These are phyloP conservation scores for Leccinum olivaceoglutinosum DNA, from an alignment of 1,284 basidiomycete species.

Conservation along the genomic window DNA sequence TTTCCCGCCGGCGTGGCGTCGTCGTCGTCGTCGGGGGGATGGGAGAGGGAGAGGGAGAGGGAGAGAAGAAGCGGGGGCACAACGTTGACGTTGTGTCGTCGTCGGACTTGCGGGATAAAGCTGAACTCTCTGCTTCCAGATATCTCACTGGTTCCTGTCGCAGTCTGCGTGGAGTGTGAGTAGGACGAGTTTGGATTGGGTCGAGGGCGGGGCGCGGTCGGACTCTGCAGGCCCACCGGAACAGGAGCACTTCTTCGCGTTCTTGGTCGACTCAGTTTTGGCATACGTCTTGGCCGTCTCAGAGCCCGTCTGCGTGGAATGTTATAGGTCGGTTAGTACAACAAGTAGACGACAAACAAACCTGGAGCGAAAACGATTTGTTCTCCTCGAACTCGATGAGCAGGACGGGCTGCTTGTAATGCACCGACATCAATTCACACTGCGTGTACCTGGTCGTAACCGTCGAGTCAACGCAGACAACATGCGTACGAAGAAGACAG, in stretches of 20 bases:
- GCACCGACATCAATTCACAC: slow-evolving; percentile 93
- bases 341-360: slow-evolving; percentile 31
- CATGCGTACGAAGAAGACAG: background rate
- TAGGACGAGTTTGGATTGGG: slow-evolving; percentile 89
- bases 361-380: slow-evolving; percentile 89
- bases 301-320: slow-evolving; percentile 41
- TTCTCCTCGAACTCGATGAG: slow-evolving; percentile 99
- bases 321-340: background rate
- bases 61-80: too few relatives aligned
- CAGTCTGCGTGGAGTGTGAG: slow-evolving; percentile 83
- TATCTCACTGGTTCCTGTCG: slow-evolving; percentile 87
- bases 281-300: slow-evolving; percentile 61
- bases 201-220: slow-evolving; percentile 39
- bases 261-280: slow-evolving; percentile 46
- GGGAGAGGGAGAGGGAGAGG: too few relatives aligned
- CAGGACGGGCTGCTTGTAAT: slow-evolving; percentile 91
- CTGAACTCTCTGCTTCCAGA: slow-evolving; percentile 85
- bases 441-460: slow-evolving; percentile 75
- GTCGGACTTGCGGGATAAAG: slow-evolving; percentile 80
- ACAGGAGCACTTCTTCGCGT: slow-evolving; percentile 42
- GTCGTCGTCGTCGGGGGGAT: too few relatives aligned
- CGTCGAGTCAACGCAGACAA: background rate
- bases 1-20: too few relatives aligned
- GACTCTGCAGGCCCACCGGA: slow-evolving; percentile 37
- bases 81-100: too few relatives aligned